Base-by-base conservation (phyloP, 768 basidiomycete species). In the Boletus rubropictus region DNA sequence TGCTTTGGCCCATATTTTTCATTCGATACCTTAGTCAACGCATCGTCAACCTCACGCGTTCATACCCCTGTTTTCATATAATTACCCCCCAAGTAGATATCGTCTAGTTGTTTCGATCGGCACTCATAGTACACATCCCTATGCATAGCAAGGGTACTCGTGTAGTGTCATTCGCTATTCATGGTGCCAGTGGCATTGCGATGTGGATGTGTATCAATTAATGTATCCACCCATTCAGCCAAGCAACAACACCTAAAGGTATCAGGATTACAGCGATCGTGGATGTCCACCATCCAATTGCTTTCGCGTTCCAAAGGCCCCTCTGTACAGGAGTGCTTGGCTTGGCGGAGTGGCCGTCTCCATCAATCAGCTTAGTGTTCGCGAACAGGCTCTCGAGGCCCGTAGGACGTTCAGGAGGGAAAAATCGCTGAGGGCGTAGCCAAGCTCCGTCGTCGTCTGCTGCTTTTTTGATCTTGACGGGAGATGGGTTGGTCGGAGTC, bases 381-480 rank as follows among this genome's bases (percentile, higher is more conserved):
- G 81, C 80, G 51, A 89, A 82, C 14, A 89, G 65, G 31, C 73
- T 71, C 63, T 89, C 86, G 7, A 89, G 72, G 12, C 86, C 86
- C 1, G 86, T 89, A 1, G 86, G 84, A 50, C 79, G 76, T 60
- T 88, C 86, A 0, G 86, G 86, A 14, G 84, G 77, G 54, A 88
- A 89, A 60, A 88, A 89, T 12, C 76, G 74, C 54, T 87, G 86
- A 4, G 82, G 85, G 5, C 80, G 77, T 41, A 89, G 56, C 79
- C 76, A 82, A 21, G 68, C 63, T 7, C 70, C 70, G 44, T 76
- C 72, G 17, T 66, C 58, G 32, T 59, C 52, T 35, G 52, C 43
- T 1, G 42, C 7, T 48, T 51, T 55, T 68, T 57, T 49, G 46
- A 44, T 50, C 40, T 54, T 65, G 46, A 46, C 34, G 5, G 55